Evolutionary conservation across 495 filamentous ascomycete genomes (phyloP).

Genomic region (Xanthoparmelia taractica): DNA sequence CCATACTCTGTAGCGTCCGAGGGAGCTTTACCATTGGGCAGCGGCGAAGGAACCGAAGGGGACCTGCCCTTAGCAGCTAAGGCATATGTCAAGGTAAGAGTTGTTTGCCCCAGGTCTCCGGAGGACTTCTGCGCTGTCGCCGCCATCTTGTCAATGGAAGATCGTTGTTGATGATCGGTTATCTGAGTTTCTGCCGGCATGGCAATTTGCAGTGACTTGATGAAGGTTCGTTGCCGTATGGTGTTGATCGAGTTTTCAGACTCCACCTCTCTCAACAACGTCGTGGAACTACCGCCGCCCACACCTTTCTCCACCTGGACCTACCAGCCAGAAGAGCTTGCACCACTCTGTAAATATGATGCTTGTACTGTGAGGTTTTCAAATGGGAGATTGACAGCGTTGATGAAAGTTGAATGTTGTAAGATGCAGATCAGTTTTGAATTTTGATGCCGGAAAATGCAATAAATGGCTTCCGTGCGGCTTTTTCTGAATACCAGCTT

Average conservation of each 20-base stretch:
- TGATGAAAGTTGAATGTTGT: not conserved
- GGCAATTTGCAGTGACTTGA: not conserved
- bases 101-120: slow-evolving; percentile 12
- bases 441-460: not conserved
- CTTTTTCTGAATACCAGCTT: not conserved
- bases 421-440: not conserved
- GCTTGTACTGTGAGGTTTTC: not conserved
- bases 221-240: not conserved
- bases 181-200: slow-evolving; percentile 9
- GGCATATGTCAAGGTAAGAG: slow-evolving; percentile 75
- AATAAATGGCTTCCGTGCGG: not conserved
- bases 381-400: not conserved
- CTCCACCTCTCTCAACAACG: slow-evolving; percentile 3
- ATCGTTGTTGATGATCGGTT: slow-evolving; percentile 4
- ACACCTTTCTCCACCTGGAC: slow-evolving; percentile 19
- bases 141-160: slow-evolving; percentile 18
- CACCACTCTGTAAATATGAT: not conserved
- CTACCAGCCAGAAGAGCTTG: slow-evolving; percentile 11
- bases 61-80: slow-evolving; percentile 80
- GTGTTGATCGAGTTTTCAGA: not conserved
- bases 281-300: slow-evolving; percentile 16
- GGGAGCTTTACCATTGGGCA: slow-evolving; percentile 34
- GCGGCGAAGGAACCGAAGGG: slow-evolving; percentile 30
- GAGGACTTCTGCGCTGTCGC: slow-evolving; percentile 20
- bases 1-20: slow-evolving; percentile 30